These are phyloP conservation scores for Boechera stricta DNA, from an alignment of 345 rosid species.

Conservation along the genomic window DNA sequence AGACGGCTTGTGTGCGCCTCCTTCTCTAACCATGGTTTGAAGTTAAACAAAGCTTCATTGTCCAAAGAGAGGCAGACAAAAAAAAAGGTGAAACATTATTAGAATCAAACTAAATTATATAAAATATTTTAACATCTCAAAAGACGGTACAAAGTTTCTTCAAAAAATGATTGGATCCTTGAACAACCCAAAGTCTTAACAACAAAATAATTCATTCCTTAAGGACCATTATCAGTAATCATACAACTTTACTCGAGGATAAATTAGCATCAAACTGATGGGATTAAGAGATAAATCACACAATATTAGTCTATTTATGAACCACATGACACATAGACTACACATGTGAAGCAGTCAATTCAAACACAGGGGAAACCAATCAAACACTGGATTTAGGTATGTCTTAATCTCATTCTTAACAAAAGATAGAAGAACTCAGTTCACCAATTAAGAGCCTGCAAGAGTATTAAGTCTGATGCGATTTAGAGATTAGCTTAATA, in stretches of 20 bases:
- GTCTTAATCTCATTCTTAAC: neutral
- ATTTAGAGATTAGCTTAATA: neutral
- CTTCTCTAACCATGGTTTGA: constrained; percentile 50
- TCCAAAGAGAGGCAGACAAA: neutral
- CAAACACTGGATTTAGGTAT: neutral
- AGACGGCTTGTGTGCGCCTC: constrained; percentile 57
- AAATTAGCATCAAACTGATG: constrained; percentile 55
- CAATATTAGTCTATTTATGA: too few species aligned
- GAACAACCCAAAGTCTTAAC: neutral
- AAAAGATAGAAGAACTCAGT: neutral
- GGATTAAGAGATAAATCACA: constrained; percentile 46
- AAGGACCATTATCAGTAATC: neutral
- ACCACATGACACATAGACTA: neutral
- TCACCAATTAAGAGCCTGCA: neutral
- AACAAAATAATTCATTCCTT: neutral
- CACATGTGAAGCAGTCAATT: neutral
- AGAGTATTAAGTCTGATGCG: neutral
- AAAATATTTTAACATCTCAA: neutral
- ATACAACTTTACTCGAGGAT: neutral
- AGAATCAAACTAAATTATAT: neutral
- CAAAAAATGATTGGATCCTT: neutral
- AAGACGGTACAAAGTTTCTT: neutral
- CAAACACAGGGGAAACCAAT: neutral
- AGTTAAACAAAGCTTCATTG: constrained; percentile 65
- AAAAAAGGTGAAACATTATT: neutral